Base-by-base conservation (phyloP, 164 flowering plant genomes). In the Litsea cubeba region DNA sequence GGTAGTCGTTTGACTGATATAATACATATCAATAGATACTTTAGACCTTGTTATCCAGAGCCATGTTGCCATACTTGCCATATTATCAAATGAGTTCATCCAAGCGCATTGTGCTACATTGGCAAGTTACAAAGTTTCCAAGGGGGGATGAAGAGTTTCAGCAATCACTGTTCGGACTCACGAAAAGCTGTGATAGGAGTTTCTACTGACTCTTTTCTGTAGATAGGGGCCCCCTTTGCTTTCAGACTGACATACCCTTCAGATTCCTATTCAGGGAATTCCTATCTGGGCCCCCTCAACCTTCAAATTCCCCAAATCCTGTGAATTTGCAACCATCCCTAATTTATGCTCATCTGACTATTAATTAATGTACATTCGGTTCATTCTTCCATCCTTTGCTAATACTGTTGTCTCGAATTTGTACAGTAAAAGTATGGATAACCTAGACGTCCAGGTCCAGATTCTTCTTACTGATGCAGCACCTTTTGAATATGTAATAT, bases 401-500 rank as follows among this genome's bases (percentile, higher is more conserved):
- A 12, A 63, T 63, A 63, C 28, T 25, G 14, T 63, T 25, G 2
- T 17, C 28, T 63, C 14, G 6, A 63, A 24, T 23, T 14, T 63
- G 66, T 63, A 14, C 8, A 63, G 49, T 35, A 30, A 30, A 18
- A 30, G 26, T 30, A 28, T 66, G 22, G 69, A 66, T 66, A 24
- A 66, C 49, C 25, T 28, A 30, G 69, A 66, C 30, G 35, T 20
- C 7, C 69, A 66, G 69, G 40, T 66, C 20, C 49, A 32, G n/a
- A 66, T 66, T 26, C 69, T 66, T 28, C 84, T 83, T 30, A 82
- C 84, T 22, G 84, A 83, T 66, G 57, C 77, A 12, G 20, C 80
- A 22, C 84, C 77, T 18, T 83, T 83, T 79, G 86, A 83, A 60
- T 73, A 81, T 76, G 79, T 83, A 30, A 70, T 81, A 68, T 73